Base-by-base conservation (phyloP, 352 stramenopile genomes). In the Phytophthora palmivora region DNA sequence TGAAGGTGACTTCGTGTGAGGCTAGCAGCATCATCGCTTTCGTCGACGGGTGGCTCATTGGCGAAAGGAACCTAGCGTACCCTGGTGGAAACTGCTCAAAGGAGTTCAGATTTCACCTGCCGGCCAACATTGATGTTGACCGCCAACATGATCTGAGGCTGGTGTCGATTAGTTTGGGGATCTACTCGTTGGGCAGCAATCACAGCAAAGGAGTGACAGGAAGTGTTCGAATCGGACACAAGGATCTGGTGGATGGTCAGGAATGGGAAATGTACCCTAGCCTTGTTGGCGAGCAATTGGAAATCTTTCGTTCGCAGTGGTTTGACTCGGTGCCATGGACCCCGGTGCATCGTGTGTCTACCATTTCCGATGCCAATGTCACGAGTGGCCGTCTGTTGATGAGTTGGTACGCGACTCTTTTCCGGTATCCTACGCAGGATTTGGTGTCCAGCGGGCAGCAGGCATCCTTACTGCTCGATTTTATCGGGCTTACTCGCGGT, bases 151-250 rank as follows among this genome's bases (percentile, higher is more conserved):
- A 70, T 9, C 42, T 91, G 21, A 73, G 69, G 39, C 33, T 89
- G 11, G 47, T 88, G 12, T 91, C 82, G 0, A 65, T 89, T n/a
- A 84, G 78, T 49, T 64, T 91, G 26, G 82, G 82, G 12, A 63
- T 91, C 6, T 71, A 73, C 32, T 88, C 78, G 1, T 57, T 91
- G 0, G 79, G 79, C 1, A 72, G 71, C 10, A 78, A 74, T 21
- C 80, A 91, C 45, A 63, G 58, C 14, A 91, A 91, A 47, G 82
- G 82, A 10, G 45, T 91, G 30, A 88, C 72, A 5, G 80, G 82
- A 1, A 68, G 65, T 22, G 77, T 91, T 18, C 68, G 42, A 41
- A 55, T 91, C 33, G 76, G 80, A 32, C 50, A 67, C 38, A 60
- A 67, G 32, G 68, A 74, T 50, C 45, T 86, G 16, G 58, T 70